A percentile compares a stretch with the other conserved stretches of the same genome.
Conservation (phyloP, 345 rosid species). For the Gossypium thurberi region DNA sequence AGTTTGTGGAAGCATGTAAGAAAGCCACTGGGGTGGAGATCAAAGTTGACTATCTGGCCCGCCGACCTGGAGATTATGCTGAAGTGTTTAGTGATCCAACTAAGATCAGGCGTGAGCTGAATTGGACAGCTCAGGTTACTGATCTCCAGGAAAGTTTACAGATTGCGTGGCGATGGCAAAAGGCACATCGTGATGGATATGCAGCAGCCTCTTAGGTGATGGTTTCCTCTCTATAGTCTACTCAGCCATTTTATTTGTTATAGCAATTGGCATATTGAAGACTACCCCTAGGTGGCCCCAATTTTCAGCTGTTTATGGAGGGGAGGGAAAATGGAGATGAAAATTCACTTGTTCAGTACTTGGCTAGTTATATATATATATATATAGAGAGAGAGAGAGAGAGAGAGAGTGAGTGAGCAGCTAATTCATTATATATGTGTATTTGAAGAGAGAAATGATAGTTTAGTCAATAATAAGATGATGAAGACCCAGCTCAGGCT, state of each 20-base stretch:
- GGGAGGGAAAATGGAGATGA: not conserved
- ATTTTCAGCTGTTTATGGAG: not conserved
- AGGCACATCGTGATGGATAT: constrained; percentile 68
- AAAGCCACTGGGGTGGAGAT: constrained; percentile 73
- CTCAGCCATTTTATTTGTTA: not conserved
- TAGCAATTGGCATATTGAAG: not conserved
- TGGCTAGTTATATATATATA: not conserved
- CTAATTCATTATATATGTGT: not conserved
- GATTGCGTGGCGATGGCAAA: constrained; percentile 93
- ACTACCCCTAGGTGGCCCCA: not conserved
- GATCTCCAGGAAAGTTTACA: constrained; percentile 71
- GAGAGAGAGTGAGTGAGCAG: not conserved
- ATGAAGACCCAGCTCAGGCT: no score
- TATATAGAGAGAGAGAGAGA: no score
- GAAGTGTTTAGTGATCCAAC: constrained; percentile 90
- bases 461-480: not conserved
- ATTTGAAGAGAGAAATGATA: not conserved
- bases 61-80: constrained; percentile 95
- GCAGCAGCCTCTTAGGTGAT: constrained; percentile 34
- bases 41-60: constrained; percentile 68
- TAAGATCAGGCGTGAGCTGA: constrained; percentile 60
- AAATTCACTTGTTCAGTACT: constrained; percentile 5
- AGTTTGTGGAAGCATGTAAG: constrained; percentile 96
- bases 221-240: not conserved
- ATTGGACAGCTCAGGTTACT: constrained; percentile 83